These are phyloP conservation scores for Nicotiana attenuata DNA, from an alignment of 257 asterid genomes.

Conservation along the genomic window DNA sequence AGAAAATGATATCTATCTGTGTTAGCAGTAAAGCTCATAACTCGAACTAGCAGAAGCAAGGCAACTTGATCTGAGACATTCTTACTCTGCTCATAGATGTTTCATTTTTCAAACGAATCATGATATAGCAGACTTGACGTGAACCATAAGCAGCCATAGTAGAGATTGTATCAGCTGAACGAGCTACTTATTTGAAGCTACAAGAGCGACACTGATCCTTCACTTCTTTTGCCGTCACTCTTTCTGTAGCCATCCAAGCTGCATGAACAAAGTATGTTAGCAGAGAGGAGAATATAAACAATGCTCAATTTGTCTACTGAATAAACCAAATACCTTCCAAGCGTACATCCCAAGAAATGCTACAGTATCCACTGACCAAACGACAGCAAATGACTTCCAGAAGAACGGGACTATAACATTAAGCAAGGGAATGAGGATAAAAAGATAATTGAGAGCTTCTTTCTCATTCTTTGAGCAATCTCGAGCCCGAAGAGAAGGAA, in stretches of 20 bases:
- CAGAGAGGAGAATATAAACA: neutral
- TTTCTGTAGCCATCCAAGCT: slow-evolving; percentile 34
- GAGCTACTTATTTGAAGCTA: neutral
- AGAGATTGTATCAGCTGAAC: slow-evolving; percentile 4
- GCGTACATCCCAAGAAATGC: slow-evolving; percentile 90
- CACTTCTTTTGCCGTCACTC: slow-evolving; percentile 15
- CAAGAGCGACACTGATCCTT: slow-evolving; percentile 6
- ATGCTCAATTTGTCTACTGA: neutral
- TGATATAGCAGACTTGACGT: neutral
- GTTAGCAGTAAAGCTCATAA: neutral
- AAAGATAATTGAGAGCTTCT: slow-evolving; percentile 91
- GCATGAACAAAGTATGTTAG: neutral
- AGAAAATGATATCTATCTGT: neutral
- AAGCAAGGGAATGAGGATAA: slow-evolving; percentile 67
- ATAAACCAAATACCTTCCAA: slow-evolving; percentile 67
- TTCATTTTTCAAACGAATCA: neutral
- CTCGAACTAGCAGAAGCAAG: neutral
- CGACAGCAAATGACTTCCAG: slow-evolving; percentile 89
- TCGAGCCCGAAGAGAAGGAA: slow-evolving; percentile 94
- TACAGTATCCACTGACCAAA: slow-evolving; percentile 82
- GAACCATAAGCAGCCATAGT: neutral
- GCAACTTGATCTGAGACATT: neutral
- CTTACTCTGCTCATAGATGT: neutral
- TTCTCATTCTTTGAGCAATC: slow-evolving; percentile 97
- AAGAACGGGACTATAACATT: slow-evolving; percentile 79